These are phyloP conservation scores for Xylaria sp. DNA, from an alignment of 2,329 filamentous ascomycete species.

Conservation along the genomic window DNA sequence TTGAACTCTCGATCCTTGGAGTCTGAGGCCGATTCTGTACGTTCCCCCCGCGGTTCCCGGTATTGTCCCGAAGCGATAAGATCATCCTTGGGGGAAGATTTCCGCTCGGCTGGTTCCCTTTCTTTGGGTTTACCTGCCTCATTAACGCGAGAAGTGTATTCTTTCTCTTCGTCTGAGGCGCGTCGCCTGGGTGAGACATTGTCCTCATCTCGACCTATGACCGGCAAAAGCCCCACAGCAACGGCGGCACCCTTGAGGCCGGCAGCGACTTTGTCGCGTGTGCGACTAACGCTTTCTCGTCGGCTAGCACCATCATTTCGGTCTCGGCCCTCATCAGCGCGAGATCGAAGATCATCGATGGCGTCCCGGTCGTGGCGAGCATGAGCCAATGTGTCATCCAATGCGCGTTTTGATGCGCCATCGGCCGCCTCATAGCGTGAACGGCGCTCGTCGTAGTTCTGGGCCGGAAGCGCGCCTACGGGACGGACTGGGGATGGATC, in stretches of 20 bases:
- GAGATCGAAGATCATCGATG: conserved; percentile 32
- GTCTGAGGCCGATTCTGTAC: conserved; percentile 27
- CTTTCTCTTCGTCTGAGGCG: conserved; percentile 37
- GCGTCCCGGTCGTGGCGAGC: conserved; percentile 33
- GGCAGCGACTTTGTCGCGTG: conserved; percentile 55
- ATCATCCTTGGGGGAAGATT: conserved; percentile 34
- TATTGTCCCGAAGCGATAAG: conserved; percentile 33
- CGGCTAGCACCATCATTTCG: conserved; percentile 43
- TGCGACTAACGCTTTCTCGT: conserved; percentile 46
- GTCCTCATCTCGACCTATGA: conserved; percentile 44
- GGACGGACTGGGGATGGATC: conserved; percentile 41
- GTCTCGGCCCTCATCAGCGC: conserved; percentile 37
- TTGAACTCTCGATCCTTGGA: conserved; percentile 33
- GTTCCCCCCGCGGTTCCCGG: conserved; percentile 35
- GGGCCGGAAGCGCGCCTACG: conserved; percentile 39
- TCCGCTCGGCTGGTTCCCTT: conserved; percentile 32
- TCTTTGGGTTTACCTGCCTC: conserved; percentile 42
- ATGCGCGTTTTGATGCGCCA: conserved; percentile 38
- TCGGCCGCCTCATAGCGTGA: conserved; percentile 44
- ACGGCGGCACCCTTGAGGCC: conserved; percentile 57
- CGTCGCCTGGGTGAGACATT: conserved; percentile 41
- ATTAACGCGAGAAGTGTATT: conserved; percentile 31
- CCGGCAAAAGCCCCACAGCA: conserved; percentile 46
- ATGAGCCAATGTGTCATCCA: conserved; percentile 39
- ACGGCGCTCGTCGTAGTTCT: conserved; percentile 50